phyloP scores from a whole-genome alignment of 768 basidiomycete species.

The Sporobolomyces pararoseus region DNA sequence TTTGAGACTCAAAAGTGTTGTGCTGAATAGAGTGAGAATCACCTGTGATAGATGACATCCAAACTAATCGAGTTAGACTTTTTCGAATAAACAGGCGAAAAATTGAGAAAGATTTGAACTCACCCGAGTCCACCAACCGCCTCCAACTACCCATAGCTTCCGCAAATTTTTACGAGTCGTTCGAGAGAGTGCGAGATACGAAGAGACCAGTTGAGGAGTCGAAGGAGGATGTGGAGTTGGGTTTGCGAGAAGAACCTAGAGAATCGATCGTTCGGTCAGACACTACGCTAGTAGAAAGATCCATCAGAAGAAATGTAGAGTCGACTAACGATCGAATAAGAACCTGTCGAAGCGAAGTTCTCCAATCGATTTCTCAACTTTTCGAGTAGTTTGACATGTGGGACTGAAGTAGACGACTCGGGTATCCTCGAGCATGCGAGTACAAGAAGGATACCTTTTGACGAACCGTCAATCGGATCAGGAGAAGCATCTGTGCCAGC shows the following conservation, averaged over 20 bases:
- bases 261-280: neutral
- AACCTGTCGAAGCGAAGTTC: neutral
- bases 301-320: too few species aligned
- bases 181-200: slow-evolving; percentile 15
- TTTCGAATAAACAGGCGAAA: too few species aligned
- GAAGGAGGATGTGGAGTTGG: slow-evolving; percentile 20
- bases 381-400: slow-evolving; percentile 6
- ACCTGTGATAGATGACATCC: neutral
- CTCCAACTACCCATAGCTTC: slow-evolving; percentile 28
- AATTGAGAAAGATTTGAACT: neutral
- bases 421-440: slow-evolving; percentile 16
- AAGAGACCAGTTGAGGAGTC: slow-evolving; percentile 5
- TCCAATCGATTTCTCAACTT: slow-evolving; percentile 1
- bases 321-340: slow-evolving; percentile 19
- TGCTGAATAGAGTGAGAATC: slow-evolving; percentile 24
- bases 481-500: neutral
- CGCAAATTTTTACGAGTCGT: slow-evolving; percentile 17
- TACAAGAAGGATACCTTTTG: slow-evolving; percentile 1
- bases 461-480: neutral
- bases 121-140: slow-evolving; percentile 32
- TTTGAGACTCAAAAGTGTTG: slow-evolving; percentile 23
- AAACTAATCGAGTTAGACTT: too few species aligned
- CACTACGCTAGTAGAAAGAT: neutral
- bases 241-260: slow-evolving; percentile 27
- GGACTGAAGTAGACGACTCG: neutral